Base-by-base conservation (phyloP, 2,329 filamentous ascomycete species). In the Xylariaceae sp. region DNA sequence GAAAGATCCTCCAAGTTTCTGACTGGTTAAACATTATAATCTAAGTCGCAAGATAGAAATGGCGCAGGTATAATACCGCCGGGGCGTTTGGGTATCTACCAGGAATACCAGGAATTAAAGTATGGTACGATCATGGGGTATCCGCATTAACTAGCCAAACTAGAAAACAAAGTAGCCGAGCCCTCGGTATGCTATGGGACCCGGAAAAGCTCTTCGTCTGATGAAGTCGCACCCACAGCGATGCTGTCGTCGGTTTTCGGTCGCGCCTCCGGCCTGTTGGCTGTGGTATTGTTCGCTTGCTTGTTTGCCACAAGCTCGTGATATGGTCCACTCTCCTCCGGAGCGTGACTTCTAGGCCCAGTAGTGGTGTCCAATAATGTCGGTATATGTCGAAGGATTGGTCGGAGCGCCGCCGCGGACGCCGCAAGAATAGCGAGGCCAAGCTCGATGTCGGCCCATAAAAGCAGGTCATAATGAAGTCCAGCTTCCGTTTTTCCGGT, bases 401-500 rank as follows among this genome's bases (percentile, higher is more conserved):
- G 68, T 15, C 66, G 63, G 2, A 68, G 58, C 2, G 66, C 68
- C 5, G 67, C 67, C 1, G 63, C 60, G 0, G 67, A 65, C 2
- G 65, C 63, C 26, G 65, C 65, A 44, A 70, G 61, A 48, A 67
- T 67, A 1, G 66, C 67, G 37, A 68, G 59, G 1, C 66, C 66
- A 16, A 68, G 61, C 49, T 68, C 66, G 44, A 67, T 66, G 43
- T 66, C 59, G 41, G 68, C 67, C 68, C 68, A 69, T 16, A 68
- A 55, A 2, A 68, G 62, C 5, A 69, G 59, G 16, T 68, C 60
- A 51, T 67, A 64, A 53, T 70, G 68, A 9, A 68, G 50, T 9
- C 51, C 56, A 13, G 63, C 42, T 8, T 62, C 63, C 15, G 42
- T 59, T n/a, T 48, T 47, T 2, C 57, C 62, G 12, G 42, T 63